Evolutionary conservation across 192 early-diverging fungal species (phyloP), one percentile per base, ranked within the genome.

Genomic region (Thamnidium elegans): DNA sequence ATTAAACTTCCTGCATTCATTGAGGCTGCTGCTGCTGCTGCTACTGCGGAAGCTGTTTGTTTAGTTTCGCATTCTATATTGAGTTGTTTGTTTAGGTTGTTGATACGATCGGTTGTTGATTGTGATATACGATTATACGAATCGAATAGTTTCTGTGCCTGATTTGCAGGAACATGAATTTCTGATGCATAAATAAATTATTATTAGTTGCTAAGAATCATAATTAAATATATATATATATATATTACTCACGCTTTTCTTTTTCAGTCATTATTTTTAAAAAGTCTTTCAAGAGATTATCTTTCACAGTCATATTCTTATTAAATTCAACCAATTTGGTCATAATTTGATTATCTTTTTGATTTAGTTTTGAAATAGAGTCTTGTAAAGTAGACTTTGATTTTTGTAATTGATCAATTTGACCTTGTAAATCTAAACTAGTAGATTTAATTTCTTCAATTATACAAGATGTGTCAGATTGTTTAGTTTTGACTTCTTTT

Each of bases 241-340:
- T n/a, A n/a, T n/a, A n/a, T n/a, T n/a, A 39, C 46, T 48, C 14
- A 48, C 46, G 3, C 46, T 48, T 48, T 3, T 48, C 46, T 7
- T 55, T 55, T 55, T 55, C 53, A 32, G 53, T 4, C 15, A 34
- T 42, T 7, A 51, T 54, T n/a, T 43, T 55, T 43, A 65, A 30
- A 46, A 65, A 55, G 21, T 53, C 36, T 11, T 79, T 77, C n/a
- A 82, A 69, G n/a, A 84, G 34, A 55, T 68, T 46, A 52, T 84
- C 80, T 43, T 84, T 81, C 4, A 64, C 69, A 43, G 60, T 55
- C 70, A 84, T 71, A 54, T 65, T 79, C 55, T 75, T 73, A 48
- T 78, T 70, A 51, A 78, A 84, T 9, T 70, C 63, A 8, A 46
- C 44, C 7, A 84, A 50, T 66, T 84, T 77, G 50, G 67, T 66